Evolutionary conservation across 179 eudicot species (phyloP), one percentile per base, ranked within the genome.

Genomic region (Beta lomatogona): DNA sequence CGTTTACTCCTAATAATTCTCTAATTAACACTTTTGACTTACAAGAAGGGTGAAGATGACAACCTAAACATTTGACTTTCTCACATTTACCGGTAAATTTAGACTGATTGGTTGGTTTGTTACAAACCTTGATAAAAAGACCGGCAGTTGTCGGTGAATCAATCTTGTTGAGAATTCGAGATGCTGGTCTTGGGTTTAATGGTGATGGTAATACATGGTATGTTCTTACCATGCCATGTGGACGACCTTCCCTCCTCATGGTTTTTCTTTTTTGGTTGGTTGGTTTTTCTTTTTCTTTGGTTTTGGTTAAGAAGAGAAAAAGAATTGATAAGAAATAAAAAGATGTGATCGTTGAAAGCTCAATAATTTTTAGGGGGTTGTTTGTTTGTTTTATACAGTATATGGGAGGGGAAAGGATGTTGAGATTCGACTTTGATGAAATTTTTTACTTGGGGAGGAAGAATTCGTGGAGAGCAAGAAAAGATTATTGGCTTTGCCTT

Each of bases 31-130:
- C n/a, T n/a, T n/a, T 93, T 60, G 97, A 84, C 84, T 91, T 92
- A 4, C 75, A 72, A 45, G 82, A 81, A 8, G 94, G 93, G 82
- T 83, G 85, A 10, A 68, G 1, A 63, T 86, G 92, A 82, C 94
- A 89, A 2, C 50, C 79, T 14, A 52, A 5, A 82, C 93, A 91
- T 44, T 79, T 81, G 57, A 87, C 82, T 21, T 84, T 80, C 22
- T 85, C 85, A 28, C 90, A 91, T 70, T 89, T 89, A 6, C 96
- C 91, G 0, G 94, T 90, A 82, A 85, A 90, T 82, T 93, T 91
- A 50, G 98, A 94, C 77, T 90, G 95, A 81, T 88, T 94, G 12
- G 90, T 91, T 53, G 97, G 98, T 79, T 94, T 91, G 18, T 86
- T 7, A 0, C 91, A 19, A 52, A 89, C 90, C 81, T 80, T 83